Base-by-base conservation (phyloP, 768 basidiomycete species). In the Suillus alpinus region DNA sequence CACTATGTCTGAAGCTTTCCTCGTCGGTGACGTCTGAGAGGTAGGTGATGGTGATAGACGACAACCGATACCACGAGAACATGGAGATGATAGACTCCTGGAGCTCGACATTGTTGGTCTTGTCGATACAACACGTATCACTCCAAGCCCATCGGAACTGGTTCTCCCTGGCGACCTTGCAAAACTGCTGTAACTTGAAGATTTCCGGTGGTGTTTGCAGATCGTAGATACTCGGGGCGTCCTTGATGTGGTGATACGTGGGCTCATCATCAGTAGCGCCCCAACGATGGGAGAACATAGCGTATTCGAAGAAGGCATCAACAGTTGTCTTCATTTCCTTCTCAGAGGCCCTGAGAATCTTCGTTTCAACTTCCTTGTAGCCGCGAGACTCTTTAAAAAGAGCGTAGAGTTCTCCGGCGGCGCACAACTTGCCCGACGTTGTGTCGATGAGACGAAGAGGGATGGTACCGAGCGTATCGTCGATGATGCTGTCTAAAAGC, bases 51-150 rank as follows among this genome's bases (percentile, higher is more conserved):
- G 68, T 67, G 31, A 65, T 36, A 31, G 59, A 26, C 10, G 68
- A 55, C 34, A 64, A 59, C 41, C 53, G 62, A 59, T 71, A 71
- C 70, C 70, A 71, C n/a, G 52, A 50, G 59, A 68, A 68, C 70
- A 71, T 71, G 56, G 70, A 64, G 13, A 62, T 61, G 29, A 71
- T 66, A 47, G 69, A 64, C 47, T 71, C 70, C 2, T 64, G 64
- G 18, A 69, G 62, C 40, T 71, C 66, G 12, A 68, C 61, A 41
- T 65, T 71, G 50, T 64, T 71, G 29, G 44, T 31, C 31, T 69
- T 71, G 57, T 69, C 50, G 58, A 71, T 65, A 31, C 70, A 71
- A 29, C 61, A 63, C 0, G 68, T 71, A 23, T 69, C 69, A 0
- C 62, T 63, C 69, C 67, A 71, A 36, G 57, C 68, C 26, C 59